phyloP scores from a whole-genome alignment of 176 grass and related monocot species.

The Luzula sylvatica region DNA sequence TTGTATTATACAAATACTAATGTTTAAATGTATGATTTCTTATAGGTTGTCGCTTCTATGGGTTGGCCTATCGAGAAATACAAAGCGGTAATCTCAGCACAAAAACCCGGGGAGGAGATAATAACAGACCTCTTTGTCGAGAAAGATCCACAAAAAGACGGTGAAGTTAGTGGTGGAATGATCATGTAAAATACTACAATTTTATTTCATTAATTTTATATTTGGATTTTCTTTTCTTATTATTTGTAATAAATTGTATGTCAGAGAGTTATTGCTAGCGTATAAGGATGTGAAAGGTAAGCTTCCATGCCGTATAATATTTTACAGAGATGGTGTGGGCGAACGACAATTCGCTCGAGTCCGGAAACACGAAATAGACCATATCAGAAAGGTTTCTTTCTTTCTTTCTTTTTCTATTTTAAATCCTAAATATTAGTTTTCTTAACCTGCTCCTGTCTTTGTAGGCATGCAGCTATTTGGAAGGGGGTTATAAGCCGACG shows the following conservation, averaged over 20 bases:
- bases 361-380: constrained; percentile 57
- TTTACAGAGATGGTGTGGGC: constrained; percentile 89
- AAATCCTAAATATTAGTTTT: no score
- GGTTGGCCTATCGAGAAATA: constrained; percentile 83
- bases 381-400: constrained; percentile 59
- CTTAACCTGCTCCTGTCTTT: neutral
- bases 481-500: constrained; percentile 38
- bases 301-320: constrained; percentile 64
- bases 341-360: constrained; percentile 73
- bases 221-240: constrained; percentile 6
- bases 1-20: neutral
- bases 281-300: constrained; percentile 25
- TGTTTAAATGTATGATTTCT: neutral
- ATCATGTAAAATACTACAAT: constrained; percentile 36
- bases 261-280: constrained; percentile 56
- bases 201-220: constrained; percentile 1
- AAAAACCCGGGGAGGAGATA: constrained; percentile 54
- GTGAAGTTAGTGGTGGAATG: constrained; percentile 42
- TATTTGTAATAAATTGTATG: neutral
- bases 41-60: constrained; percentile 75
- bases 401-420: neutral
- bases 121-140: constrained; percentile 55
- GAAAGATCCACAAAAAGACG: constrained; percentile 36
- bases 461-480: constrained; percentile 58
- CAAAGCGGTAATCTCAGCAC: constrained; percentile 64